Evolutionary conservation across 805 yeast species (phyloP), one percentile per base, ranked within the genome.

Genomic region (Candida coquimbonensis): DNA sequence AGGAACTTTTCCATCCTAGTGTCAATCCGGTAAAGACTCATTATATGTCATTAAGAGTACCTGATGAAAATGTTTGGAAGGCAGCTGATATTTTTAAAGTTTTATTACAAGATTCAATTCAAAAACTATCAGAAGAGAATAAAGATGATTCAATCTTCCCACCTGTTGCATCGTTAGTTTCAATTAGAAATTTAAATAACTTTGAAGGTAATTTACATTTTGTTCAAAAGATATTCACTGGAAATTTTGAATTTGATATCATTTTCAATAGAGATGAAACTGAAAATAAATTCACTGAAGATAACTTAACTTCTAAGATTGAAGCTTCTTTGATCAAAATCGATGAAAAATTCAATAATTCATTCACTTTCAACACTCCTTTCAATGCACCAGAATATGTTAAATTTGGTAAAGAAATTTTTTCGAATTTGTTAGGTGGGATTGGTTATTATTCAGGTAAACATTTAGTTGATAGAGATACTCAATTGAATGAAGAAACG

Each of bases 371-470:
- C 9, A 61, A 66, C 13, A 64, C 73, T 0, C 91, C 90, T 3
- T 85, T 77, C 57, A 64, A 73, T 40, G 60, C 57, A 38, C 46
- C 52, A 9, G 56, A 61, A 46, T 72, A 81, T 54, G 56, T 62
- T 27, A 53, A 54, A 9, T 90, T 93, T 66, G 96, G 89, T 1
- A 73, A 85, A 54, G 90, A 87, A 54, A 69, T 88, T 36, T 59
- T 91, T 9, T 84, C 97, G 0, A 91, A 90, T 46, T 69, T 93
- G 38, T 61, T 87, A 46, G 99, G 97, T 19, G 98, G 98, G 13
- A 74, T 93, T 43, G 87, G 96, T 3, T 89, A 88, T 64, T 85
- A 85, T 57, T 72, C 86, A 57, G 98, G 99, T 32, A 84, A 81
- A 43, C 86, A 83, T 42, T 58, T 84, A 42, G 93, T 93, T 24